phyloP scores from a whole-genome alignment of 805 yeast genomes.

The Lipomyces starkeyi region DNA sequence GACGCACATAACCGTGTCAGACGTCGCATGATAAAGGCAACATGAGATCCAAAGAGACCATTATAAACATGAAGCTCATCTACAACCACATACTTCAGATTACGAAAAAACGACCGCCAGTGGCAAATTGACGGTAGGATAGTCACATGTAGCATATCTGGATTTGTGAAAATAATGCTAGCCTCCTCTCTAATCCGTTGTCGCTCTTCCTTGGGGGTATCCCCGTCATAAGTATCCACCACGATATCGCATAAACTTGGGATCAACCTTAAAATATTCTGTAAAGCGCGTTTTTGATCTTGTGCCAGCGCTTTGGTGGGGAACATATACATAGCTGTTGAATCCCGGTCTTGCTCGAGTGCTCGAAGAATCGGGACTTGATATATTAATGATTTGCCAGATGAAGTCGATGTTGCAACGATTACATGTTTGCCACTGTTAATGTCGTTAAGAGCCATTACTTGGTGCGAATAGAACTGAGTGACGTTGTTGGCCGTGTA shows the following conservation, averaged over 20 bases:
- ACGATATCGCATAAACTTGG: constrained; percentile 51
- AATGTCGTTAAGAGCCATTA: constrained; percentile 67
- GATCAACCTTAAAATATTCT: constrained; percentile 59
- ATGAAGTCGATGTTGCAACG: constrained; percentile 92
- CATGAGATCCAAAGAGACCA: constrained; percentile 93
- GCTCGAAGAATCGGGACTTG: constrained; percentile 78
- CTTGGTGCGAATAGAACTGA: constrained; percentile 79
- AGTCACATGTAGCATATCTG: constrained; percentile 89
- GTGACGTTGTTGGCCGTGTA: constrained; percentile 55
- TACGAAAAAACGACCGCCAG: constrained; percentile 73
- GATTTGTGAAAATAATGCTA: constrained; percentile 88
- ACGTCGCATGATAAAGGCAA: constrained; percentile 81
- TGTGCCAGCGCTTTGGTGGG: constrained; percentile 98
- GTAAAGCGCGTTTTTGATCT: constrained; percentile 87
- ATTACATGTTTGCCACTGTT: constrained; percentile 69
- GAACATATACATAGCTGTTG: constrained; percentile 84
- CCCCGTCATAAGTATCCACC: constrained; percentile 92
- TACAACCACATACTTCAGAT: constrained; percentile 75
- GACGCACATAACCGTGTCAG: constrained; percentile 66
- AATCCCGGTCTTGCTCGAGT: constrained; percentile 50
- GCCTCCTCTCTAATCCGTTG: constrained; percentile 63
- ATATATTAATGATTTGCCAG: constrained; percentile 92
- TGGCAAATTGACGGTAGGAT: constrained; percentile 69
- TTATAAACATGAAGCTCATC: constrained; percentile 83
- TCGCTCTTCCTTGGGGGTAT: constrained; percentile 69